Base-by-base conservation (phyloP, 2,329 filamentous ascomycete species). In the Trichoderma breve region DNA sequence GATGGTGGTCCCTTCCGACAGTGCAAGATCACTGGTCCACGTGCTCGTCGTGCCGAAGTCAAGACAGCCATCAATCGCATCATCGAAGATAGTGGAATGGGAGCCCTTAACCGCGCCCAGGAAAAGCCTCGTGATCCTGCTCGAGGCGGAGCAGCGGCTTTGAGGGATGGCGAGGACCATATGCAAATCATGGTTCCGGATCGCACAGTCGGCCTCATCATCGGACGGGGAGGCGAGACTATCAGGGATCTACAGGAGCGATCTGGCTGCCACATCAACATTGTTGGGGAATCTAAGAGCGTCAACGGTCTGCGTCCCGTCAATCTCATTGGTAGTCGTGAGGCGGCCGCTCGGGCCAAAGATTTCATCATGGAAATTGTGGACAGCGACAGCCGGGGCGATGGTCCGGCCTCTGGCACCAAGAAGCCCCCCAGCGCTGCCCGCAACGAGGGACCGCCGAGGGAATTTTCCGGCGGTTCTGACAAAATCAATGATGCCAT, bases 181-280 rank as follows among this genome's bases (percentile, higher is more conserved):
- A 90, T 94, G 79, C 93, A 97, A 82, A 97, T 97, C 77, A 96
- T 97, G 93, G 94, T 97, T 21, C 94, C 94, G 61, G 94, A 97
- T 82, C 91, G 94, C 77, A 97, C 94, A 9, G 94, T 97, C 73
- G 94, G 94, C 66, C 86, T 97, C 60, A 97, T 97, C 76, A 97
- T 97, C 79, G 94, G 94, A n/a, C 92, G 94, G 76, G 93, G 93
- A 53, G 94, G 94, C 72, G 94, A 97, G 83, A 97, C 94, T 1
- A 97, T 97, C 77, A 91, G 94, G 78, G 94, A 97, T 79, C 86
- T 97, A 28, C 95, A 97, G 82, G 94, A 97, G 81, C 88, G 93
- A 74, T 96, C 93, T 77, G 93, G 93, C n/a, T 97, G 94, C 80
- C 95, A 97, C 81, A 94, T 97, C 80, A 97, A 97, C 81, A 97